A percentile compares a stretch with the other conserved stretches of the same genome.
phyloP scores from a whole-genome alignment of 495 filamentous ascomycete genomes.

The Lophiotrema nucula region DNA sequence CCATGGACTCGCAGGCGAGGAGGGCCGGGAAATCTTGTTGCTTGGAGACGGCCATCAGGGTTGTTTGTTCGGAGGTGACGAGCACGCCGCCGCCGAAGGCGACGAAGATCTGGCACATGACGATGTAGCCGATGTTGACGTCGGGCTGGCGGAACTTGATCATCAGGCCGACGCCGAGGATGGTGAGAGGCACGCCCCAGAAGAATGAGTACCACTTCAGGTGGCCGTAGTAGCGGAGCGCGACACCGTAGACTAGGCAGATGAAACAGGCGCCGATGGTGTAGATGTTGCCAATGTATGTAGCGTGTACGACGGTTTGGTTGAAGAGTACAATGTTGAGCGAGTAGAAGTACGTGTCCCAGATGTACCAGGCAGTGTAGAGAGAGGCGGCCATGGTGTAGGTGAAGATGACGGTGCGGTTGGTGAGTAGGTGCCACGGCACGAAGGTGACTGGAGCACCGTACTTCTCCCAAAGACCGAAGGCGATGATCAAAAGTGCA shows the following conservation, averaged over 20 bases:
- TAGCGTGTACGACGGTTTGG: conserved; percentile 54
- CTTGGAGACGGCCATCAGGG: conserved; percentile 62
- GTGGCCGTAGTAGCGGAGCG: conserved; percentile 52
- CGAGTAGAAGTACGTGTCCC: conserved; percentile 55
- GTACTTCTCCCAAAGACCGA: conserved; percentile 59
- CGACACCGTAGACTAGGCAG: conserved; percentile 33
- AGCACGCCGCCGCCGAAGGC: conserved; percentile 66
- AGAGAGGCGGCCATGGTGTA: conserved; percentile 54
- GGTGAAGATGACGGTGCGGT: conserved; percentile 65
- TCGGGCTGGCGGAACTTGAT: conserved; percentile 63
- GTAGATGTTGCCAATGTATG: conserved; percentile 68
- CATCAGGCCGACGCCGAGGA: conserved; percentile 65
- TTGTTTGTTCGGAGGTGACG: conserved; percentile 65
- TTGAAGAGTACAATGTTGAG: conserved; percentile 69
- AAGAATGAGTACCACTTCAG: conserved; percentile 58
- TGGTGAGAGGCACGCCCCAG: conserved; percentile 63
- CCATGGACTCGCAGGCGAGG: conserved; percentile 61
- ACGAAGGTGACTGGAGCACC: conserved; percentile 59
- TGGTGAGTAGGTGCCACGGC: conserved; percentile 58
- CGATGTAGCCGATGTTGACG: conserved; percentile 61
- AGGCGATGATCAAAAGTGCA: conserved; percentile 53
- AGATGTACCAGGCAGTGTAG: conserved; percentile 59
- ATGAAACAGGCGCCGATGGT: conserved; percentile 65
- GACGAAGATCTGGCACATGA: conserved; percentile 81
- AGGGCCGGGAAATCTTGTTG: conserved; percentile 67